phyloP scores from a whole-genome alignment of 129 eudicot species.

The Chrysanthemum seticuspe region DNA sequence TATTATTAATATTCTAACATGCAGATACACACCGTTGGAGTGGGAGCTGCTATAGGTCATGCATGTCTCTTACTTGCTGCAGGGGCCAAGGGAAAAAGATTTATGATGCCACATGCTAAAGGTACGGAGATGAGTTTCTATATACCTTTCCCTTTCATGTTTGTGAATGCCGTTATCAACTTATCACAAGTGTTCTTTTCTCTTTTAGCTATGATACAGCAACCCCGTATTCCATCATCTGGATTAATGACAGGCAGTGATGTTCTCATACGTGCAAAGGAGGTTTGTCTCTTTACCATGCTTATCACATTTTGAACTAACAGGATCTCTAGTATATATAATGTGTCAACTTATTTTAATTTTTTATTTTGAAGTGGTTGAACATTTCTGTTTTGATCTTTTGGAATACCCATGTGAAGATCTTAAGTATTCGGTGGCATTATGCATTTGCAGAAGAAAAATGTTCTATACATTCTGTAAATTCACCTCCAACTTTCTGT shows the following conservation, averaged over 20 bases:
- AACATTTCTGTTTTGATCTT: background rate
- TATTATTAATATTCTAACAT: constrained; percentile 10
- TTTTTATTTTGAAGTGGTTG: background rate
- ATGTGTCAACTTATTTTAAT: background rate
- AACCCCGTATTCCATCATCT: constrained; percentile 70
- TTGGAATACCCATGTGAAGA: background rate
- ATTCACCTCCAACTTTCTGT: too few relatives aligned
- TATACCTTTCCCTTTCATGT: background rate
- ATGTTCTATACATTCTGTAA: too few relatives aligned
- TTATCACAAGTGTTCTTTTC: constrained; percentile 15
- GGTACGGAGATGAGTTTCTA: constrained; percentile 37
- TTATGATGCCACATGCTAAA: constrained; percentile 75
- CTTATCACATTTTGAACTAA: background rate
- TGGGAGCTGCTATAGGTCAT: constrained; percentile 74
- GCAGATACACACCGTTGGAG: constrained; percentile 79
- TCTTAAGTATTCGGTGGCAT: too few relatives aligned
- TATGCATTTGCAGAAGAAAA: too few relatives aligned
- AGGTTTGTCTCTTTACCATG: constrained; percentile 45
- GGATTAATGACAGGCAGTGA: constrained; percentile 87
- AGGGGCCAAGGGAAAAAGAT: constrained; percentile 86
- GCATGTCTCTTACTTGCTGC: constrained; percentile 92
- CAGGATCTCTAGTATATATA: too few relatives aligned
- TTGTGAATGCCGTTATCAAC: background rate
- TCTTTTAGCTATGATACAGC: constrained; percentile 75
- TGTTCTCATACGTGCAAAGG: constrained; percentile 75